These are phyloP conservation scores for Eruca vesicaria DNA, from an alignment of 441 rosid genomes.

Conservation along the genomic window DNA sequence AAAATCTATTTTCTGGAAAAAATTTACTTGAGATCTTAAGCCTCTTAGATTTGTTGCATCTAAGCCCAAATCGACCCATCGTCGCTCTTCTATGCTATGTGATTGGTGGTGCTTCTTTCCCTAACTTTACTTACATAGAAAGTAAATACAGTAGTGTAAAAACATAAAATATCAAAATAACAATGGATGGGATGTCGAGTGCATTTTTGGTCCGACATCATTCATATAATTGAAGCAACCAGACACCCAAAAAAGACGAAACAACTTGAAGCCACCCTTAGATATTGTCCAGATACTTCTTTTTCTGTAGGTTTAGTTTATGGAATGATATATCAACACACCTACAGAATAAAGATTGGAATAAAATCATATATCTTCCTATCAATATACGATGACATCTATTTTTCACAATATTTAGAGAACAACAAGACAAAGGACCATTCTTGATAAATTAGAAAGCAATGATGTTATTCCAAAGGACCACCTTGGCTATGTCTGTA, in stretches of 20 bases:
- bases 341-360: neutral
- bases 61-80: neutral
- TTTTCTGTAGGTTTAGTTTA: neutral
- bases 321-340: constrained; percentile 1
- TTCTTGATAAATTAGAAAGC: neutral
- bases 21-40: too few relatives aligned
- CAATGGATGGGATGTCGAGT: constrained; percentile 5
- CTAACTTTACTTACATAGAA: neutral
- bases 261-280: constrained; percentile 8
- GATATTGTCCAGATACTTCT: constrained; percentile 11
- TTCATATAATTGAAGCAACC: constrained; percentile 20
- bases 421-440: neutral
- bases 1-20: too few relatives aligned
- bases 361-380: neutral
- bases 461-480: neutral
- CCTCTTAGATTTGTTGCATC: too few relatives aligned
- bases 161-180: neutral
- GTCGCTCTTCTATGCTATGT: neutral
- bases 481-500: too few relatives aligned
- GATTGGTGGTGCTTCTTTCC: neutral
- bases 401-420: neutral
- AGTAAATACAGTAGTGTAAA: neutral
- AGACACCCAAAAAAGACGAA: constrained; percentile 15
- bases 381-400: constrained; percentile 1
- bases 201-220: constrained; percentile 18